Percentiles rank a stretch among this genome's conserved stretches.
Evolutionary conservation across 1,284 basidiomycete genomes (phyloP).

Genomic region (Wolfiporia cocos): DNA sequence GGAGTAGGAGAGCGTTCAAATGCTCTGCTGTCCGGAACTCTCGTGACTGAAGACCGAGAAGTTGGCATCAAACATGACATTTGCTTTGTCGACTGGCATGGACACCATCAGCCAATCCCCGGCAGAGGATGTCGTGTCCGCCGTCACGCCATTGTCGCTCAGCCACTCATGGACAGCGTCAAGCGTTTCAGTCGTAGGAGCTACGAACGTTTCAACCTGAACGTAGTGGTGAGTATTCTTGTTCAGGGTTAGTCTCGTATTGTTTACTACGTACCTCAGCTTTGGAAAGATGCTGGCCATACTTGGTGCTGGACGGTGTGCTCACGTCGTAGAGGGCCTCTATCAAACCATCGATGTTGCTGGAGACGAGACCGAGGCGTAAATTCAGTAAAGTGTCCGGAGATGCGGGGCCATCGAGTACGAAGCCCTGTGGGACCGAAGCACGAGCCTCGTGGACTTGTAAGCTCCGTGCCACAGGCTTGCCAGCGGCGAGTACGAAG

Average conservation of each 20-base stretch:
- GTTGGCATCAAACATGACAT: slow-evolving; percentile 29
- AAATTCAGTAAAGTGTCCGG: slow-evolving; percentile 17
- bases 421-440: slow-evolving; percentile 20
- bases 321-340: slow-evolving; percentile 21
- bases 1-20: slow-evolving; percentile 37
- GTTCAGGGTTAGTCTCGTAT: too few species aligned
- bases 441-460: slow-evolving; percentile 20
- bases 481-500: slow-evolving; percentile 14
- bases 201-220: slow-evolving; percentile 31
- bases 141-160: slow-evolving; percentile 24
- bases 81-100: slow-evolving; percentile 27
- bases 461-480: slow-evolving; percentile 14
- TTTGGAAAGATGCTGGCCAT: slow-evolving; percentile 26
- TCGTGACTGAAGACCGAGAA: slow-evolving; percentile 35
- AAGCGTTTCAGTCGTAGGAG: slow-evolving; percentile 27
- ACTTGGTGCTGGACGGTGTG: slow-evolving; percentile 24
- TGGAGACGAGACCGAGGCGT: slow-evolving; percentile 24
- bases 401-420: slow-evolving; percentile 16
- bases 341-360: slow-evolving; percentile 26
- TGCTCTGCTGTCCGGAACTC: slow-evolving; percentile 21
- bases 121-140: slow-evolving; percentile 19
- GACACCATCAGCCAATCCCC: slow-evolving; percentile 17
- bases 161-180: slow-evolving; percentile 30
- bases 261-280: slow-evolving; percentile 23
- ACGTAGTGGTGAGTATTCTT: too few species aligned